These are phyloP conservation scores for Penicillium expansum DNA, from an alignment of 2,329 filamentous ascomycete species.

Conservation along the genomic window DNA sequence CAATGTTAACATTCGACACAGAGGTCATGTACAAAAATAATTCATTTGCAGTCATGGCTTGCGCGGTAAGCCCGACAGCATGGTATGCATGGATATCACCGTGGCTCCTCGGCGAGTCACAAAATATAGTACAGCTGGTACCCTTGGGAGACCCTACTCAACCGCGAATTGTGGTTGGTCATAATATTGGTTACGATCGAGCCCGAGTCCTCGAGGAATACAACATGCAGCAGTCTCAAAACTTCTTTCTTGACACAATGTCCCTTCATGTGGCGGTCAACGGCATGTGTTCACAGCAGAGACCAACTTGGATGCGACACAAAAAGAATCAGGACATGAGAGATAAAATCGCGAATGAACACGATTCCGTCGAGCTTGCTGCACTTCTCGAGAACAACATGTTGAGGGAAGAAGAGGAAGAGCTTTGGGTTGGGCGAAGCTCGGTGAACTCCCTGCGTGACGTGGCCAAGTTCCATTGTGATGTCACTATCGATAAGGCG, in stretches of 20 bases:
- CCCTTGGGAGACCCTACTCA: slow-evolving; percentile 75
- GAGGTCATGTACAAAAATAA: slow-evolving; percentile 96
- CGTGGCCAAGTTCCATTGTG: slow-evolving; percentile 93
- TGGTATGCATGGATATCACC: slow-evolving; percentile 99
- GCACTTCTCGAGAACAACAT: slow-evolving; percentile 66
- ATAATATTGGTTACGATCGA: slow-evolving; percentile 94
- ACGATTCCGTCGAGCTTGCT: slow-evolving; percentile 68
- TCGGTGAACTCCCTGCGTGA: slow-evolving; percentile 93
- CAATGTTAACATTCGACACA: slow-evolving; percentile 87
- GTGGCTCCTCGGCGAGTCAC: slow-evolving; percentile 82
- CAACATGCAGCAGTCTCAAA: slow-evolving; percentile 73
- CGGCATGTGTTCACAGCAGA: slow-evolving; percentile 95
- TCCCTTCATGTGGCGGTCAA: slow-evolving; percentile 96
- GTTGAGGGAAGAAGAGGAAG: slow-evolving; percentile 79
- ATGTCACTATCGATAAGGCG: slow-evolving; percentile 86
- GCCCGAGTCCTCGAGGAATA: slow-evolving; percentile 90
- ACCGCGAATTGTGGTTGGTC: slow-evolving; percentile 79
- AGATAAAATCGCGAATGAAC: slow-evolving; percentile 72
- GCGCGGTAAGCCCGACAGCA: slow-evolving; percentile 79
- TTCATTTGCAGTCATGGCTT: slow-evolving; percentile 94
- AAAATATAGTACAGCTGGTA: slow-evolving; percentile 75
- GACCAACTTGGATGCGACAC: slow-evolving; percentile 96
- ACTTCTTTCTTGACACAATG: slow-evolving; percentile 94
- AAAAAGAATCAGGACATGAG: slow-evolving; percentile 83
- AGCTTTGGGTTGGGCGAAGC: slow-evolving; percentile 91